Percentiles rank a stretch among this genome's conserved stretches.
Conservation (phyloP, 768 basidiomycete species). For the Naematelia encephala region DNA sequence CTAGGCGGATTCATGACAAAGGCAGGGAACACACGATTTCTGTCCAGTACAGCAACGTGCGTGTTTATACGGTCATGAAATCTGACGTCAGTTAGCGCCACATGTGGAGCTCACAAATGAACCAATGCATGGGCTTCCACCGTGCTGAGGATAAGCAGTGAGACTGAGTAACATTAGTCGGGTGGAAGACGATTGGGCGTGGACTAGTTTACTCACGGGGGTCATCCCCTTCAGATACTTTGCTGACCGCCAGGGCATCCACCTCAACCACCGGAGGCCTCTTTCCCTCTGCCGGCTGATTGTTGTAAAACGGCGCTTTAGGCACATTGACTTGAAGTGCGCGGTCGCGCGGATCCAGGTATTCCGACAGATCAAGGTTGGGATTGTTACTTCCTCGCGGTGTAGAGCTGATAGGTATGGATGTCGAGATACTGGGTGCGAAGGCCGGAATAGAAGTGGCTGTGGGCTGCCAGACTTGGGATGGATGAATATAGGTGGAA, state of each 20-base stretch:
- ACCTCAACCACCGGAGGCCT: neutral
- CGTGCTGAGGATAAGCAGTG: constrained; percentile 18
- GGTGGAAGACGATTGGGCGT: neutral
- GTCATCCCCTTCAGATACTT: constrained; percentile 9
- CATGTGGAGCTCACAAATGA: constrained; percentile 13
- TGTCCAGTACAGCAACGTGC: constrained; percentile 27
- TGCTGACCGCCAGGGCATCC: neutral
- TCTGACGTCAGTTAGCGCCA: constrained; percentile 10
- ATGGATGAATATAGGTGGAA: neutral
- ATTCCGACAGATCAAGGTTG: constrained; percentile 27
- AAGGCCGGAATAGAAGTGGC: neutral
- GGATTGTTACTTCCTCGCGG: constrained; percentile 1
- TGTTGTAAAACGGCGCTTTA: constrained; percentile 18
- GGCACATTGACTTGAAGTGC: constrained; percentile 1
- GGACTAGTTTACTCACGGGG: constrained; percentile 12
- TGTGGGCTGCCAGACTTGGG: neutral
- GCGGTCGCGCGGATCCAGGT: constrained; percentile 24
- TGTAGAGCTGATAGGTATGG: neutral
- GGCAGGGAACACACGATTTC: constrained; percentile 15
- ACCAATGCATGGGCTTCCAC: constrained; percentile 19
- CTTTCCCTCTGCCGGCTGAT: constrained; percentile 5
- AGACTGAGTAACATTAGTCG: constrained; percentile 8
- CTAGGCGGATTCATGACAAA: neutral
- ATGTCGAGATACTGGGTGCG: neutral
- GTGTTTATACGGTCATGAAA: constrained; percentile 33